These are phyloP conservation scores for Tylopilus balloui DNA, from an alignment of 768 basidiomycete genomes.

Conservation along the genomic window DNA sequence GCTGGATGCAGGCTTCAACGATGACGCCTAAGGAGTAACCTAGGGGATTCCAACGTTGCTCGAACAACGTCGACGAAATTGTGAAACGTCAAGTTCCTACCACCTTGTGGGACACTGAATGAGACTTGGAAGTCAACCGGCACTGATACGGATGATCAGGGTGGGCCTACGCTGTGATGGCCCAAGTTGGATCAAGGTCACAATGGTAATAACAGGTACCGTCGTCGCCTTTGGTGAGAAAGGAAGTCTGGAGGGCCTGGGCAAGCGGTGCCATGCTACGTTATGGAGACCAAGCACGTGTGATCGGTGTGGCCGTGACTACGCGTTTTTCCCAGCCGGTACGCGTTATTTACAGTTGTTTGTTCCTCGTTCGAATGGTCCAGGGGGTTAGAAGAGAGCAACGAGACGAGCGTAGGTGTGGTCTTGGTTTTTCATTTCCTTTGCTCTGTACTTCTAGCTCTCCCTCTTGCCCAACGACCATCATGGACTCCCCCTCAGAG, in stretches of 20 bases:
- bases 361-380: slow-evolving; percentile 25
- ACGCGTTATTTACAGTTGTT: slow-evolving; percentile 31
- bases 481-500: slow-evolving; percentile 25
- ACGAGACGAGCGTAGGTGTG: background rate
- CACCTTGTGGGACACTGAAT: slow-evolving; percentile 51
- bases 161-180: slow-evolving; percentile 36
- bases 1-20: slow-evolving; percentile 49
- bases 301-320: slow-evolving; percentile 13
- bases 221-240: slow-evolving; percentile 19
- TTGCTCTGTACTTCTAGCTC: background rate
- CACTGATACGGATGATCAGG: background rate
- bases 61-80: background rate
- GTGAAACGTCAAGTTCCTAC: slow-evolving; percentile 23
- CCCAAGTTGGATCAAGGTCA: slow-evolving; percentile 44
- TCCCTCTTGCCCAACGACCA: background rate
- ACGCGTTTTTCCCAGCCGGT: slow-evolving; percentile 24
- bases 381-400: background rate
- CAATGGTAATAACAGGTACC: slow-evolving; percentile 23
- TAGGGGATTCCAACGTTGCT: slow-evolving; percentile 28
- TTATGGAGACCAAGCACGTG: slow-evolving; percentile 2
- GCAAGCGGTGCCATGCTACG: slow-evolving; percentile 17
- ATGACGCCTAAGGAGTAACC: slow-evolving; percentile 57
- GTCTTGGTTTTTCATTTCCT: background rate
- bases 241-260: slow-evolving; percentile 22
- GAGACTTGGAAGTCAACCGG: background rate